Conservation (phyloP, 768 basidiomycete species). For the Rhodotorula toruloides region DNA sequence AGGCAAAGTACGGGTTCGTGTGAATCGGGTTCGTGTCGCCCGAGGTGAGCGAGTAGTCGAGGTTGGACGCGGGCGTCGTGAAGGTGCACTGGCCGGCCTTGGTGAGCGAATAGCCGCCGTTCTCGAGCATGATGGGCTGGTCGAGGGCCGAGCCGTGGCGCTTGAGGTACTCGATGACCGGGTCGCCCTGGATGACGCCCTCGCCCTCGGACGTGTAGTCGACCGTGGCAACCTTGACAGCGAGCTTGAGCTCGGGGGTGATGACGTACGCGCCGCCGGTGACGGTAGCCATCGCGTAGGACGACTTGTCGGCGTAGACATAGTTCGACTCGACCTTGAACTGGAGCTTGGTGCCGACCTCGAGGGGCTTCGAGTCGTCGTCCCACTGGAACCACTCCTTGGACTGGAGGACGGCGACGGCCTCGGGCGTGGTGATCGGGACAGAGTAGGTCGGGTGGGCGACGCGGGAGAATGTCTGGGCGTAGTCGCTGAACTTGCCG, state of each 20-base stretch:
- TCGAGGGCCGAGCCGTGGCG: slow-evolving; percentile 81
- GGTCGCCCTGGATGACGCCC: slow-evolving; percentile 67
- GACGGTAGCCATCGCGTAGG: slow-evolving; percentile 73
- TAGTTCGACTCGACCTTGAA: slow-evolving; percentile 85
- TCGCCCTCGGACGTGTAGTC: slow-evolving; percentile 42
- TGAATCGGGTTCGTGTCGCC: slow-evolving; percentile 99
- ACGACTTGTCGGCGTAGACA: slow-evolving; percentile 83
- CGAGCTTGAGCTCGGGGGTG: slow-evolving; percentile 44
- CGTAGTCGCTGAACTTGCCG: slow-evolving; percentile 84
- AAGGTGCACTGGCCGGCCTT: slow-evolving; percentile 61
- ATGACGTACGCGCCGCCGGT: slow-evolving; percentile 67
- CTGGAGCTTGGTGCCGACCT: slow-evolving; percentile 73
- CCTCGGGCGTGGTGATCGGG: slow-evolving; percentile 65
- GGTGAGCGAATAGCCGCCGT: slow-evolving; percentile 79
- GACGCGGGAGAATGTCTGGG: slow-evolving; percentile 90
- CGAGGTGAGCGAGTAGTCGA: slow-evolving; percentile 90
- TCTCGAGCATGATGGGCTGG: slow-evolving; percentile 67
- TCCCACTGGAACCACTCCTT: slow-evolving; percentile 99
- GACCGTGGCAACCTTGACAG: slow-evolving; percentile 52
- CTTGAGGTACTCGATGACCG: slow-evolving; percentile 84
- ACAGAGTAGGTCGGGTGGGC: slow-evolving; percentile 86
- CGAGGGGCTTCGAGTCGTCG: slow-evolving; percentile 68
- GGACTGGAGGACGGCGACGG: slow-evolving; percentile 81
- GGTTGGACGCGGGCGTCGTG: slow-evolving; percentile 81
- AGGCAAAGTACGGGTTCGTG: slow-evolving; percentile 95